phyloP scores from a whole-genome alignment of 768 basidiomycete genomes.

The Tylopilus cervinicoccineus region DNA sequence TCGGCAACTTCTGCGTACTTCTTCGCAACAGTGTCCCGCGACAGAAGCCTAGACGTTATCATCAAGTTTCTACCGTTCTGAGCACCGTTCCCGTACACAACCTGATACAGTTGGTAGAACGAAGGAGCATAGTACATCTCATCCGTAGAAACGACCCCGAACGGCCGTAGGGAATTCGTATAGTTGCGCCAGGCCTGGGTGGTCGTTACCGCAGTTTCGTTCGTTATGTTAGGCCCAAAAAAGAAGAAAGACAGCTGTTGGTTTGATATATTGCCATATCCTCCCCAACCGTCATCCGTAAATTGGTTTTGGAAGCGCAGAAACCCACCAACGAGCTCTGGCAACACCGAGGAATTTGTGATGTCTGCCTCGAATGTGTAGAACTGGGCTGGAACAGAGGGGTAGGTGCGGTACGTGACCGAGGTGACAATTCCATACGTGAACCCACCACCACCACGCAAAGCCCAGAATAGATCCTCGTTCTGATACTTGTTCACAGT shows the following conservation, averaged over 20 bases:
- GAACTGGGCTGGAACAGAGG: conserved; percentile 31
- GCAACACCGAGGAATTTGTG: conserved; percentile 26
- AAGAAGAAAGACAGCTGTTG: conserved; percentile 13
- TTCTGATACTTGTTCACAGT: conserved; percentile 39
- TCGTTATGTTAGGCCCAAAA: conserved; percentile 35
- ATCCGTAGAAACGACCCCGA: conserved; percentile 3
- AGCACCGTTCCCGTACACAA: not conserved
- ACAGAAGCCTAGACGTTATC: conserved; percentile 8
- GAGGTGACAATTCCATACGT: conserved; percentile 49
- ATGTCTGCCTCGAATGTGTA: conserved; percentile 30
- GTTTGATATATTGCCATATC: conserved; percentile 23
- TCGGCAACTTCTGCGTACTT: conserved; percentile 2
- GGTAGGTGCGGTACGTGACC: conserved; percentile 44
- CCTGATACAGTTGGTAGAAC: conserved; percentile 3
- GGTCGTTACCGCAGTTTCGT: conserved; percentile 33
- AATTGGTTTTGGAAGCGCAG: conserved; percentile 33
- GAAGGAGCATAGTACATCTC: not conserved
- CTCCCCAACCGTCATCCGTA: conserved; percentile 44
- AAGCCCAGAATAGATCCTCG: conserved; percentile 51
- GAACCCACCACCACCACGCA: conserved; percentile 50
- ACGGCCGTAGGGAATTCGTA: conserved; percentile 8
- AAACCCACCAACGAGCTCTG: conserved; percentile 33
- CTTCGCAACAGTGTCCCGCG: conserved; percentile 7
- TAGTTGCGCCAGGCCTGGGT: conserved; percentile 33
- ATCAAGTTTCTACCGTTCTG: not conserved